Evolutionary conservation across 345 rosid species (phyloP).

Genomic region (Camelina hispida): DNA sequence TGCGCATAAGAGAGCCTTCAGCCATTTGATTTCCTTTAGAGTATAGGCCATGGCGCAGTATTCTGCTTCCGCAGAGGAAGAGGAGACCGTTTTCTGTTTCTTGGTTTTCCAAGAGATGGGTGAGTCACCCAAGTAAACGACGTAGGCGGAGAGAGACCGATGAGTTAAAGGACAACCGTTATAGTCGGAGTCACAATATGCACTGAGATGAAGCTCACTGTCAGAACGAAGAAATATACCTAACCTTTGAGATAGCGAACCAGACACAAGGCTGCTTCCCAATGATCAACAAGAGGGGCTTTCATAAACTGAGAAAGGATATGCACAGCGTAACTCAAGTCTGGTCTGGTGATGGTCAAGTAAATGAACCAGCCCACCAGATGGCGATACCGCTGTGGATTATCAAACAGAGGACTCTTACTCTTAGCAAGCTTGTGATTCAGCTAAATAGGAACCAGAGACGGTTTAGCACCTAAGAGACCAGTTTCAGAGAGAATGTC

Average conservation of each 20-base stretch:
- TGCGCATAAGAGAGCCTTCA: too few relatives aligned
- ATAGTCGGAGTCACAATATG: background rate
- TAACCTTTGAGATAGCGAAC: background rate
- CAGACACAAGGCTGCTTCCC: background rate
- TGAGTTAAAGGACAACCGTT: background rate
- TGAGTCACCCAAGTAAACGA: background rate
- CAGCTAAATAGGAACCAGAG: too few relatives aligned
- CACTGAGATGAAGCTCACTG: too few relatives aligned
- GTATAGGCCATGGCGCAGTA: background rate
- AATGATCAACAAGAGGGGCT: background rate
- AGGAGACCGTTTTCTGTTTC: background rate
- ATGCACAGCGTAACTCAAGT: background rate
- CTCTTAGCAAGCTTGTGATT: too few relatives aligned
- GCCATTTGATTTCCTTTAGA: too few relatives aligned
- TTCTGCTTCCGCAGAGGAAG: background rate
- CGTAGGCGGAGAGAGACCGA: background rate
- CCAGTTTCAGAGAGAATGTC: too few relatives aligned
- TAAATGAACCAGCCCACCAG: background rate
- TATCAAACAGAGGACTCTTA: too few relatives aligned
- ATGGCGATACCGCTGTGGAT: background rate
- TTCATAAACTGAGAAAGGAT: background rate
- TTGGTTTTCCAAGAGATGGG: background rate
- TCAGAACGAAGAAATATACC: background rate
- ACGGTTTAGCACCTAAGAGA: too few relatives aligned
- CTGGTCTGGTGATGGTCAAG: background rate